Conservation (phyloP, 495 filamentous ascomycete genomes). For the Hypoxylon fragiforme region DNA sequence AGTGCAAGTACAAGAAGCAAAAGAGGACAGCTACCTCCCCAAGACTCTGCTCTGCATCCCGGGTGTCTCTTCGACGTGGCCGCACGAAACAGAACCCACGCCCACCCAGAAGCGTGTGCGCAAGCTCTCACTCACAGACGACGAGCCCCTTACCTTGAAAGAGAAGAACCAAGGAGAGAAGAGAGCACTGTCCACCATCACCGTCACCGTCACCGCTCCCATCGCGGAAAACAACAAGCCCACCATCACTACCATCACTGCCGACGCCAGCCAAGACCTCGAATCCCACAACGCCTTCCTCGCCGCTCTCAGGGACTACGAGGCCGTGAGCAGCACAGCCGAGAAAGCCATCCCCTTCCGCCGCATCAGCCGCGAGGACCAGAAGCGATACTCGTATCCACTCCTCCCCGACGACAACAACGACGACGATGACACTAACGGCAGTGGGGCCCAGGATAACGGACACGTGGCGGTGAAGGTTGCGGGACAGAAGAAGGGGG, state of each 20-base stretch:
- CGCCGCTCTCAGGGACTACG: neutral
- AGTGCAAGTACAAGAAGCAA: too few relatives aligned
- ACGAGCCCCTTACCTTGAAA: too few relatives aligned
- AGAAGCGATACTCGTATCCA: neutral
- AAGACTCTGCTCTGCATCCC: conserved; percentile 23
- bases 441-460: too few relatives aligned
- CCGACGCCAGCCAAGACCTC: neutral
- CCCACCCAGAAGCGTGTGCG: conserved; percentile 1
- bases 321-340: neutral
- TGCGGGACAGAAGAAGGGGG: too few relatives aligned
- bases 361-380: neutral
- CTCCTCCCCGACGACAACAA: too few relatives aligned
- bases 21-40: neutral
- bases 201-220: too few relatives aligned
- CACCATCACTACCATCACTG: neutral
- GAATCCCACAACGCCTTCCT: neutral
- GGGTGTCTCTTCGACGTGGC: conserved; percentile 23
- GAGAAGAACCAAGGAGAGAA: too few relatives aligned
- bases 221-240: too few relatives aligned
- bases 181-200: too few relatives aligned
- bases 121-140: too few relatives aligned
- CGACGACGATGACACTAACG: too few relatives aligned
- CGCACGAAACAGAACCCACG: neutral
- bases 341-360: neutral
- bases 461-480: too few relatives aligned